These are phyloP conservation scores for Lipomyces kockii DNA, from an alignment of 805 yeast genomes.

Conservation along the genomic window DNA sequence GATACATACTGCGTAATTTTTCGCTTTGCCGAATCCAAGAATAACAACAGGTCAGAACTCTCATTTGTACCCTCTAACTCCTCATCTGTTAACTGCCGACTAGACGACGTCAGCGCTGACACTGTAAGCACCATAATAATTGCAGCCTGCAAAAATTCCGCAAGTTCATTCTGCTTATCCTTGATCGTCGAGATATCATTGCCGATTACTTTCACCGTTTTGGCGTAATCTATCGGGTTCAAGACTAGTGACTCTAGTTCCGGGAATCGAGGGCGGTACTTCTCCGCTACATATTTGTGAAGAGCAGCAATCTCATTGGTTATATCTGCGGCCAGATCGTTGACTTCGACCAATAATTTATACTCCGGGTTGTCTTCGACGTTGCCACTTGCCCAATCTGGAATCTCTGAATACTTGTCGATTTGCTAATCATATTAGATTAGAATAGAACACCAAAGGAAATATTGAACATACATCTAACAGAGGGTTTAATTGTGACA, in stretches of 20 bases:
- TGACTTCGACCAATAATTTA: slow-evolving; percentile 58
- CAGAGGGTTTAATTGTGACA: slow-evolving; percentile 23
- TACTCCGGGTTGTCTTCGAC: slow-evolving; percentile 51
- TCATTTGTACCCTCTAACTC: slow-evolving; percentile 50
- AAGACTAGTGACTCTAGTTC: slow-evolving; percentile 69
- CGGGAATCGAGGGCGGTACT: slow-evolving; percentile 67
- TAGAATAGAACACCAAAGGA: neutral
- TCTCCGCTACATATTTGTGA: slow-evolving; percentile 55
- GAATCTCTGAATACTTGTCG: slow-evolving; percentile 16
- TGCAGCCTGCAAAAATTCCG: slow-evolving; percentile 59
- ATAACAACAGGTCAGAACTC: slow-evolving; percentile 56
- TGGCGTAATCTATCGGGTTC: slow-evolving; percentile 65
- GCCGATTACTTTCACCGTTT: slow-evolving; percentile 56
- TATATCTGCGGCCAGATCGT: slow-evolving; percentile 59
- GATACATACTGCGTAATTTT: slow-evolving; percentile 61
- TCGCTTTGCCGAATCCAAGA: slow-evolving; percentile 51
- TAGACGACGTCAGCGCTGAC: slow-evolving; percentile 62
- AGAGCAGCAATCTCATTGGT: slow-evolving; percentile 58
- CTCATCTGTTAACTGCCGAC: slow-evolving; percentile 42
- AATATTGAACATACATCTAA: slow-evolving; percentile 15
- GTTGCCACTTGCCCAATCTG: slow-evolving; percentile 41
- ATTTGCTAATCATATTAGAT: slow-evolving; percentile 16
- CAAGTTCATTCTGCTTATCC: slow-evolving; percentile 46
- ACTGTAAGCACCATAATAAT: slow-evolving; percentile 73
- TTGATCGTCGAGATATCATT: slow-evolving; percentile 48